Conservation (phyloP, 306 rosid species). For the Pachyrhizus erosus region DNA sequence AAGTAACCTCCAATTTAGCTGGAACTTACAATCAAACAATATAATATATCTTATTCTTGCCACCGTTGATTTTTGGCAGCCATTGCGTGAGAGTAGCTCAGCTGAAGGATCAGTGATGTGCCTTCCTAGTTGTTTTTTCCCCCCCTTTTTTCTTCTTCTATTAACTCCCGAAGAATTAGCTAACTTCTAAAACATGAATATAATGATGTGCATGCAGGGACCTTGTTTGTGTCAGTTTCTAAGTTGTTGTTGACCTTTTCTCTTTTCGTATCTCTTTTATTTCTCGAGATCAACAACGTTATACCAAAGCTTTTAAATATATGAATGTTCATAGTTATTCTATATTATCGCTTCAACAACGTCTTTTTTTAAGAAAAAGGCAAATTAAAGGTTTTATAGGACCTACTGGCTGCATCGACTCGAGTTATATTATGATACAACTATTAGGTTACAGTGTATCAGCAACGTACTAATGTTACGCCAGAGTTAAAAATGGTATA, state of each 20-base stretch:
- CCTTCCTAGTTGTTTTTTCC: neutral
- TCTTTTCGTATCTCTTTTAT: constrained; percentile 22
- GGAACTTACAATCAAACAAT: constrained; percentile 43
- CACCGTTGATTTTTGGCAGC: constrained; percentile 34
- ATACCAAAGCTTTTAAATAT: constrained; percentile 20
- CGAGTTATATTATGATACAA: constrained; percentile 2
- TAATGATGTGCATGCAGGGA: neutral
- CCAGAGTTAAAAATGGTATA: constrained; percentile 5
- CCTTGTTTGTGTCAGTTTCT: constrained; percentile 28
- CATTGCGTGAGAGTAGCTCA: constrained; percentile 22
- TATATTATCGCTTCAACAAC: neutral
- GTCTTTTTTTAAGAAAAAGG: neutral
- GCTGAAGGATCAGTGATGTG: constrained; percentile 24
- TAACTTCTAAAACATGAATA: neutral
- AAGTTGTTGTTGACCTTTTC: constrained; percentile 17
- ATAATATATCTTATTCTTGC: constrained; percentile 27
- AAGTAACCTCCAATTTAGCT: constrained; percentile 47
- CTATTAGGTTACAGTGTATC: constrained; percentile 5
- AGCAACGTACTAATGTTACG: neutral
- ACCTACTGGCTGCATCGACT: neutral
- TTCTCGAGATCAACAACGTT: constrained; percentile 30
- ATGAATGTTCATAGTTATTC: neutral
- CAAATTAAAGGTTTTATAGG: neutral
- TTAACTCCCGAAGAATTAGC: neutral
- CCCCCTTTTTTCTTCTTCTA: neutral